Conservation (phyloP, 2,329 filamentous ascomycete species). For the Zymoseptoria brevis region DNA sequence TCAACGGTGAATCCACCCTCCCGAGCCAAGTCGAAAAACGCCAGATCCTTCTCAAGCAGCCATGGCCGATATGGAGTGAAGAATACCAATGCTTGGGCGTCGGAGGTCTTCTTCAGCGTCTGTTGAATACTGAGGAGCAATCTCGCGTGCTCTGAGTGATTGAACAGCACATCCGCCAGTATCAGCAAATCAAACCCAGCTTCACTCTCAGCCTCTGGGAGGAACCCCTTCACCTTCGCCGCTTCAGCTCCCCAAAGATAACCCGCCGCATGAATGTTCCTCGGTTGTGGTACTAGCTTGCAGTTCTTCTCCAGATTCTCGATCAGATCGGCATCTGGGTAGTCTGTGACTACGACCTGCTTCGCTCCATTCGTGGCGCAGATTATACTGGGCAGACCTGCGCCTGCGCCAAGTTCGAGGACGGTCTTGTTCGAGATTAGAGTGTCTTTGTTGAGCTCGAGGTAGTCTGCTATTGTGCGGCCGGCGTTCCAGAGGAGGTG, state of each 20-base stretch:
- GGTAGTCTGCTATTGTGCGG: conserved; percentile 66
- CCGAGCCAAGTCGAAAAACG: conserved; percentile 72
- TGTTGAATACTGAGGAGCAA: conserved; percentile 63
- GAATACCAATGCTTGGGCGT: conserved; percentile 70
- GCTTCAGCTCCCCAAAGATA: conserved; percentile 75
- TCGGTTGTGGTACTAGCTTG: conserved; percentile 33
- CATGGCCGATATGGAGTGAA: conserved; percentile 93
- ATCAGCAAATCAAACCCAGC: conserved; percentile 70
- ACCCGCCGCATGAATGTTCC: conserved; percentile 45
- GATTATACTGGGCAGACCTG: conserved; percentile 67
- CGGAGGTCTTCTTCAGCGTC: conserved; percentile 51
- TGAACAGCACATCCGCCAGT: conserved; percentile 82
- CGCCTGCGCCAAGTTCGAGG: conserved; percentile 82
- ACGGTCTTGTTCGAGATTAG: conserved; percentile 63
- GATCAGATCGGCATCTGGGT: conserved; percentile 76
- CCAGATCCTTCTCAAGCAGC: conserved; percentile 75
- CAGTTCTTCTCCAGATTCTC: conserved; percentile 63
- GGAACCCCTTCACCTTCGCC: conserved; percentile 48
- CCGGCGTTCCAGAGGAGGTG: conserved; percentile 89
- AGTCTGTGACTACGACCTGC: conserved; percentile 72
- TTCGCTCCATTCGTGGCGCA: conserved; percentile 63
- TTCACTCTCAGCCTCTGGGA: conserved; percentile 36
- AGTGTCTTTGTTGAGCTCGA: conserved; percentile 57
- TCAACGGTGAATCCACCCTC: conserved; percentile 66
- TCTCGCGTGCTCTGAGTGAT: conserved; percentile 77